Conservation (phyloP, 2,329 filamentous ascomycete genomes). For the Epichloe gansuensis region DNA sequence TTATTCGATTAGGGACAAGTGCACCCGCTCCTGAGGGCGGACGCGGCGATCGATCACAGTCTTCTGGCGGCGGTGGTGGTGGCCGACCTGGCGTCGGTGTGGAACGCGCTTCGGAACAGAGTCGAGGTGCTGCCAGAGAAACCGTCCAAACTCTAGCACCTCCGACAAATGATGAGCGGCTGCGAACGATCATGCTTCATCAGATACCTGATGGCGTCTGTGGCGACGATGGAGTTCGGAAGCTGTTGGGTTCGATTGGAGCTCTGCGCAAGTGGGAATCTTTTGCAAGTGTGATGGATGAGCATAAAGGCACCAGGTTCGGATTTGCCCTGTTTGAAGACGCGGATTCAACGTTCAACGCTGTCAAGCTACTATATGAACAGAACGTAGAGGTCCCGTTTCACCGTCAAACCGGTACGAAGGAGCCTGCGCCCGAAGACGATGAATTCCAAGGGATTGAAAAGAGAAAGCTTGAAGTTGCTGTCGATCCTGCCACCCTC, state of each 20-base stretch:
- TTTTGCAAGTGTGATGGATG: constrained; percentile 43
- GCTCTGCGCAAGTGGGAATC: constrained; percentile 76
- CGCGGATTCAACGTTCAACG: constrained; percentile 71
- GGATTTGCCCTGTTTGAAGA: constrained; percentile 96
- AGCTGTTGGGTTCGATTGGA: constrained; percentile 64
- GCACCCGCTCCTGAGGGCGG: constrained; percentile 38
- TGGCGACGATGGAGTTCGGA: constrained; percentile 67
- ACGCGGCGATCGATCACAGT: constrained; percentile 26
- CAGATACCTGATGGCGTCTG: constrained; percentile 69
- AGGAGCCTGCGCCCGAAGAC: constrained; percentile 26
- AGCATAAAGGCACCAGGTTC: constrained; percentile 73
- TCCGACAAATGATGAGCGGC: constrained; percentile 78
- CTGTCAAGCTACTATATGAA: constrained; percentile 72
- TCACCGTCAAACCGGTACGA: constrained; percentile 52
- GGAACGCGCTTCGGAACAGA: constrained; percentile 54
- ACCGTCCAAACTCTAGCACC: constrained; percentile 61
- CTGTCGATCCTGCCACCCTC: constrained; percentile 69
- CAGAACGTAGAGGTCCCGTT: constrained; percentile 72
- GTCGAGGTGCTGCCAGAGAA: constrained; percentile 54
- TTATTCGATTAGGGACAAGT: constrained; percentile 83
- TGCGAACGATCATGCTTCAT: constrained; percentile 81
- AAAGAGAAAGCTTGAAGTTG: constrained; percentile 57
- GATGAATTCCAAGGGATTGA: constrained; percentile 44
- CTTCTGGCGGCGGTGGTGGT: constrained; percentile 13
- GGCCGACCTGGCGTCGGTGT: constrained; percentile 41